phyloP scores from a whole-genome alignment of 495 filamentous ascomycete genomes.

The Chlorociboria aeruginascens region DNA sequence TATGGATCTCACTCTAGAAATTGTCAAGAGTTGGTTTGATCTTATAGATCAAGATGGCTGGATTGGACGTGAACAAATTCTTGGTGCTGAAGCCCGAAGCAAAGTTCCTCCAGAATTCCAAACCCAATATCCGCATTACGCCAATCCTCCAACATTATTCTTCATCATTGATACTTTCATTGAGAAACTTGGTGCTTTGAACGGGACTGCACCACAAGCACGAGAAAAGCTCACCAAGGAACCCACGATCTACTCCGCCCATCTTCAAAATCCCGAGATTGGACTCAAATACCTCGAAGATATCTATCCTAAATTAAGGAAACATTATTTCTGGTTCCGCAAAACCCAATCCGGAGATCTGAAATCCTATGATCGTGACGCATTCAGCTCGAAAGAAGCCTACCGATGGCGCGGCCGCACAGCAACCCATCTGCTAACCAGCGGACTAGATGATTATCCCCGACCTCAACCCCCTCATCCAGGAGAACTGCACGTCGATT shows the following conservation, averaged over 20 bases:
- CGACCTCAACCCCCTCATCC: constrained; percentile 93
- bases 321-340: constrained; percentile 89
- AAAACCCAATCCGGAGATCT: constrained; percentile 85
- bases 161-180: constrained; percentile 74
- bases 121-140: constrained; percentile 92
- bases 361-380: constrained; percentile 79
- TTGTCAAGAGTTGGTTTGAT: constrained; percentile 91
- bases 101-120: constrained; percentile 96
- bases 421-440: constrained; percentile 74
- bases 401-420: constrained; percentile 96
- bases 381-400: constrained; percentile 74
- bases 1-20: constrained; percentile 78
- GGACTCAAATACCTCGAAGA: constrained; percentile 63
- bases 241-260: constrained; percentile 24
- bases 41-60: constrained; percentile 95
- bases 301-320: constrained; percentile 85
- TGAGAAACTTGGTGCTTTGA: constrained; percentile 44
- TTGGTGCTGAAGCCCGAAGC: constrained; percentile 86
- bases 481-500: constrained; percentile 89
- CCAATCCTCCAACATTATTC: constrained; percentile 96
- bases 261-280: constrained; percentile 52
- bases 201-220: constrained; percentile 9
- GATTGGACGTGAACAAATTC: constrained; percentile 95
- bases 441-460: constrained; percentile 92
- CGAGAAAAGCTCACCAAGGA: constrained; percentile 3